Base-by-base conservation (phyloP, 73 alveolate species). In the Effrenium voratum region DNA sequence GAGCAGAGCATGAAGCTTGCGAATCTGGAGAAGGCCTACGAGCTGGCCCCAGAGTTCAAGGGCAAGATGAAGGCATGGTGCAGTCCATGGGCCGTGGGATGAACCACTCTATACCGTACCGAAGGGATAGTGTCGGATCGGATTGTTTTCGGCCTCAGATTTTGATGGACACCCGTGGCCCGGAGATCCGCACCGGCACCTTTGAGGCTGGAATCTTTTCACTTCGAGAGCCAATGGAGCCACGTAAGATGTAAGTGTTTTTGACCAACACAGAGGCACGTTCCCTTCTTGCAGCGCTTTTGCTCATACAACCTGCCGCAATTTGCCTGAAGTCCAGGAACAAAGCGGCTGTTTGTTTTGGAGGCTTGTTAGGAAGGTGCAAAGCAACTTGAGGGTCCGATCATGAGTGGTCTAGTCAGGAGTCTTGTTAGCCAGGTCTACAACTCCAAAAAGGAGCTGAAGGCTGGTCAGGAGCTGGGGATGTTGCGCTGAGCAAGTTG, bases 91-190 rank as follows among this genome's bases (percentile, higher is more conserved):
- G 12, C 22, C 68, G 12, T 68, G 15, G 34, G 80, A 24, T 19
- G 41, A 68, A 26, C 15, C 24, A 15, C 16, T 68, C 81, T 24
- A n/a, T 12, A 13, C 0, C 12, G 16, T 10, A 55, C 68, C 68
- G 30, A 13, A 55, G 68, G 22, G 12, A 68, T 36, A 68, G 16
- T 5, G 83, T 3, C 30, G 38, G 30, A 72, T 40, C 28, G 49
- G 12, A 72, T 6, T 4, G 34, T 13, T 57, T 6, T 26, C 28
- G 75, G 49, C 38, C 80, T 2, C 99, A 99, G 70, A 93, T 99
- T 93, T 43, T 99, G 99, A 98, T 99, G 98, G 99, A 99, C 94
- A 99, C 99, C 70, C 99, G 99, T 63, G 99, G 99, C 72, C 99
- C 99, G 26, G 99, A 99, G 98, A 99, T 99, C 86, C 94, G 99